Base-by-base conservation (phyloP, 2,329 filamentous ascomycete species). In the Daldinia sp. region DNA sequence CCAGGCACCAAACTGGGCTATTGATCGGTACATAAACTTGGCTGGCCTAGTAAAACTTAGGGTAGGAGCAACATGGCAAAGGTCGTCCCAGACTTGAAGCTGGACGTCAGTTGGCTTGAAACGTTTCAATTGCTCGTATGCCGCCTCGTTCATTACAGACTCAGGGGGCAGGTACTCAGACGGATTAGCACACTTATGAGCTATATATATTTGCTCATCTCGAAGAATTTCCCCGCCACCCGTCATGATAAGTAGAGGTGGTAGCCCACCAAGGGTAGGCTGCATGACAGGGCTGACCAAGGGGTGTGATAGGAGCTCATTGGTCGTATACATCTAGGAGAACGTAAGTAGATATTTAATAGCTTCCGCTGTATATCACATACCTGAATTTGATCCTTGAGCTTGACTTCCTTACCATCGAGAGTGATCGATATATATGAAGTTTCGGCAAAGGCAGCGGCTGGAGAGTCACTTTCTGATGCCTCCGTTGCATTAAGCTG, bases 1-100 rank as follows among this genome's bases (percentile, higher is more conserved):
- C 94, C 94, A 98, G 0, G 94, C 93, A 1, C 94, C 92, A 76
- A 99, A 98, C 73, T 98, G 95, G 0, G 96, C 92, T 59, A 98
- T 89, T 1, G 93, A 93, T 54, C 95, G 88, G 78, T 93, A 98
- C 94, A 98, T 98, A 81, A 92, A 92, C 79, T 98, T 98, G 51
- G 95, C 96, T 0, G 96, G 96, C n/a, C 91, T 88, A 0, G 95
- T 98, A 78, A 97, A 98, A 74, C 93, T 97, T n/a, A 98, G 85
- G 0, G 94, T 98, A 0, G 95, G 93, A 0, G 92, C 90, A 5
- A 97, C 94, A 77, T 98, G 95, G 75, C 96, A 98, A 2, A 98
- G 83, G 74, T 97, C 92, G 65, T 98, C 95, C 94, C 95, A 98
- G 1, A 98, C 91, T 78, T 98, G 96, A 1, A 99, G 85, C 77